phyloP scores from a whole-genome alignment of 169 alveolate species.

The Perkinsus chesapeaki region DNA sequence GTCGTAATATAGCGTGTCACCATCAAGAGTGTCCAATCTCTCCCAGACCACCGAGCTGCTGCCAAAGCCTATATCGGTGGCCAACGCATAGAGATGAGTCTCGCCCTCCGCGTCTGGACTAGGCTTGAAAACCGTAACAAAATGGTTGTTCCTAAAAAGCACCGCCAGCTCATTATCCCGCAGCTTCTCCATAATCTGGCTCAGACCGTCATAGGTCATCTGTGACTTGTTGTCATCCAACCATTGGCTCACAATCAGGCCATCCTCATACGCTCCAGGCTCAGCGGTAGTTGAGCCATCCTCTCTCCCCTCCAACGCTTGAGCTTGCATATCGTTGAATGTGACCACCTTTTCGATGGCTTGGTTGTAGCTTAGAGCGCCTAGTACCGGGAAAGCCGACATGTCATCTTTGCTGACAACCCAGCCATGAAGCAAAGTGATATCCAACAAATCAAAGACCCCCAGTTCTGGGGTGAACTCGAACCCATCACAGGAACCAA shows the following conservation, averaged over 20 bases:
- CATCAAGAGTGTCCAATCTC: not conserved
- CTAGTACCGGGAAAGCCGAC: constrained; percentile 18
- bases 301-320: not conserved
- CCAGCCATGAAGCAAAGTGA: constrained; percentile 41
- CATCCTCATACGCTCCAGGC: not conserved
- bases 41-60: not conserved
- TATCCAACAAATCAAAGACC: constrained; percentile 36
- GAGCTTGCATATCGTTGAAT: not conserved
- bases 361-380: not conserved
- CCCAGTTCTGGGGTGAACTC: constrained; percentile 40
- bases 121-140: not conserved
- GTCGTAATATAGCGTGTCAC: not conserved
- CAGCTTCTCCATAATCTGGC: not conserved
- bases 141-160: not conserved
- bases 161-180: not conserved
- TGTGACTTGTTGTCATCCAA: not conserved
- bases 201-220: not conserved
- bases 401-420: constrained; percentile 34
- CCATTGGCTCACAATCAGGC: not conserved
- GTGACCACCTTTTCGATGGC: not conserved
- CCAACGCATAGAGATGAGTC: not conserved
- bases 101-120: not conserved
- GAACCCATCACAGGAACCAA: constrained; percentile 30
- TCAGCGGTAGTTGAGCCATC: not conserved
- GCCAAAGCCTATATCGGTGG: not conserved